phyloP scores from a whole-genome alignment of 1,284 basidiomycete genomes.

The Amylostereum areolatum region DNA sequence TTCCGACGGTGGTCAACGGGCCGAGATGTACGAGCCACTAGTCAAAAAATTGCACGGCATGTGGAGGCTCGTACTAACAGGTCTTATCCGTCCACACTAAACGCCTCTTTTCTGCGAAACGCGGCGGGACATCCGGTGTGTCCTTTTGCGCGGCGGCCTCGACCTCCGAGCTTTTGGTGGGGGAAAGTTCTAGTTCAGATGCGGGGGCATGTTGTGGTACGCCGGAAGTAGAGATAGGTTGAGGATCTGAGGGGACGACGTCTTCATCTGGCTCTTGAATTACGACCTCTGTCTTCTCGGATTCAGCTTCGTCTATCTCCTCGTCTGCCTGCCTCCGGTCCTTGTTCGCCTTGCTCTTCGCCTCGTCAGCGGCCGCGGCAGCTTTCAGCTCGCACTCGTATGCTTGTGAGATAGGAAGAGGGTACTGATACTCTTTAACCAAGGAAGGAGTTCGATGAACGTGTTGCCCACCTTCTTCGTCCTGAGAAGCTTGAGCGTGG shows the following conservation, averaged over 20 bases:
- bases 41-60: slow-evolving; percentile 2
- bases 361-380: neutral
- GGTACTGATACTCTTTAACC: slow-evolving; percentile 41
- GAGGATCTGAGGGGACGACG: neutral
- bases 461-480: slow-evolving; percentile 54
- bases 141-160: slow-evolving; percentile 34
- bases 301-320: neutral
- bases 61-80: slow-evolving; percentile 42
- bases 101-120: slow-evolving; percentile 82
- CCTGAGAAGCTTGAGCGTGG: slow-evolving; percentile 53
- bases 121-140: slow-evolving; percentile 60
- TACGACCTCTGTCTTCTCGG: neutral
- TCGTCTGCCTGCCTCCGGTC: neutral
- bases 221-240: neutral
- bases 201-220: slow-evolving; percentile 29
- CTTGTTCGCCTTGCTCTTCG: neutral
- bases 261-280: neutral
- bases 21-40: slow-evolving; percentile 62
- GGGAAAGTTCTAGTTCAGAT: slow-evolving; percentile 4
- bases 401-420: slow-evolving; percentile 56
- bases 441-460: neutral
- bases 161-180: slow-evolving; percentile 22
- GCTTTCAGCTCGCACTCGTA: slow-evolving; percentile 42
- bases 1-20: slow-evolving; percentile 93
- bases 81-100: slow-evolving; percentile 85